Evolutionary conservation across 2,329 filamentous ascomycete species (phyloP).

Genomic region (Lecanosticta acicola): DNA sequence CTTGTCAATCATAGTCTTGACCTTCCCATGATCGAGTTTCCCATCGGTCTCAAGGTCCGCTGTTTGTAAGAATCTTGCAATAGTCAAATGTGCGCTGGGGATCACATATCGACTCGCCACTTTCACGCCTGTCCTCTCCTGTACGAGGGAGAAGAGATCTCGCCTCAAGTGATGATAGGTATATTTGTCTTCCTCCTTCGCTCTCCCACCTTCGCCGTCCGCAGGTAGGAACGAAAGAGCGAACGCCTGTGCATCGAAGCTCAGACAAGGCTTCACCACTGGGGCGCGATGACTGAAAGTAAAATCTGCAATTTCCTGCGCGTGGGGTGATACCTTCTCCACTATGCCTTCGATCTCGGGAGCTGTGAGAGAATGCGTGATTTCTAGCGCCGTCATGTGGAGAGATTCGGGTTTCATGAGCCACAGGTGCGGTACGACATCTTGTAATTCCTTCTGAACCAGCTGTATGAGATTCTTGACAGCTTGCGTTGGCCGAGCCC

Average conservation of each 20-base stretch:
- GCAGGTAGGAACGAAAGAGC: slow-evolving; percentile 84
- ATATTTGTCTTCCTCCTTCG: slow-evolving; percentile 56
- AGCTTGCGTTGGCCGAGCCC: slow-evolving; percentile 73
- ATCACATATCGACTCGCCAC: slow-evolving; percentile 79
- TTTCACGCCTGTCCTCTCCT: slow-evolving; percentile 55
- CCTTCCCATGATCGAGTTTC: slow-evolving; percentile 46
- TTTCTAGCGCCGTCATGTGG: slow-evolving; percentile 80
- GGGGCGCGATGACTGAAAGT: slow-evolving; percentile 63
- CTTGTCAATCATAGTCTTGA: slow-evolving; percentile 59
- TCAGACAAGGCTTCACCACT: slow-evolving; percentile 75
- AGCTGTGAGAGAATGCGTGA: slow-evolving; percentile 71
- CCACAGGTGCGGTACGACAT: slow-evolving; percentile 68
- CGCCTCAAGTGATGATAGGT: slow-evolving; percentile 87
- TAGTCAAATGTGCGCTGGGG: slow-evolving; percentile 82
- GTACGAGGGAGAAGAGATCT: slow-evolving; percentile 62
- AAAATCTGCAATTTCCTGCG: slow-evolving; percentile 60
- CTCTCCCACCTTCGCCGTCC: slow-evolving; percentile 51
- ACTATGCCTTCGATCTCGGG: slow-evolving; percentile 62
- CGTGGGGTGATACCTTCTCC: slow-evolving; percentile 48
- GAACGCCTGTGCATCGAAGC: slow-evolving; percentile 78
- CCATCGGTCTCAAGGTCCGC: slow-evolving; percentile 51
- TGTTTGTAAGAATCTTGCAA: slow-evolving; percentile 70
- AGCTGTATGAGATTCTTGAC: slow-evolving; percentile 61
- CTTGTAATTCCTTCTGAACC: slow-evolving; percentile 60
- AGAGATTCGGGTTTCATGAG: slow-evolving; percentile 72